These are phyloP conservation scores for Globisporangium radiosum DNA, from an alignment of 352 stramenopile species.

Conservation along the genomic window DNA sequence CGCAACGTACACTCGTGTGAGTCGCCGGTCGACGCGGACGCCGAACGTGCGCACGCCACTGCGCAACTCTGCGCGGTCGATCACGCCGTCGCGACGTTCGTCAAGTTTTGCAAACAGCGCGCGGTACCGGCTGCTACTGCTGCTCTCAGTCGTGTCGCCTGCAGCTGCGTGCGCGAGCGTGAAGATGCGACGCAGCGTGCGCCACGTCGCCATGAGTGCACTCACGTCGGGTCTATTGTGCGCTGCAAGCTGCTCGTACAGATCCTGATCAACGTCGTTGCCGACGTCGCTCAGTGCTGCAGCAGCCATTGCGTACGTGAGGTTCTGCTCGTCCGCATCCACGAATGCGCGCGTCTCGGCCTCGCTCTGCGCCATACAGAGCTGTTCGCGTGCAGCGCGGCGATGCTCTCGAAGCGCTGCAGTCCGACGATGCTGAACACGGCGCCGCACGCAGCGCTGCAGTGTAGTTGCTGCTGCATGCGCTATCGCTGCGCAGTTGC, in stretches of 20 bases:
- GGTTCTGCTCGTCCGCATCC: conserved; percentile 6
- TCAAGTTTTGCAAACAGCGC: conserved; percentile 45
- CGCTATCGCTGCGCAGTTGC: background rate
- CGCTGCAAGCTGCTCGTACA: background rate
- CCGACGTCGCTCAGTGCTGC: conserved; percentile 3
- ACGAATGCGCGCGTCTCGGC: conserved; percentile 19
- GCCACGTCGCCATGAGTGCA: conserved; percentile 39
- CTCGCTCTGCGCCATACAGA: conserved; percentile 32
- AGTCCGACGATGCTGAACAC: conserved; percentile 7
- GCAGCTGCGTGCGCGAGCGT: conserved; percentile 17
- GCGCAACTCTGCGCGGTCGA: conserved; percentile 64
- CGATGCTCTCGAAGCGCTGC: background rate
- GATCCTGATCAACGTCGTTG: conserved; percentile 5
- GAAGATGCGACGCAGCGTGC: conserved; percentile 44
- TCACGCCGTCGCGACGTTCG: conserved; percentile 32
- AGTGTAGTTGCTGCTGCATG: conserved; percentile 18
- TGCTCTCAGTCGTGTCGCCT: background rate
- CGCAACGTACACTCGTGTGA: conserved; percentile 49
- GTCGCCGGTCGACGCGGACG: conserved; percentile 46
- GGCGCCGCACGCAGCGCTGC: conserved; percentile 27
- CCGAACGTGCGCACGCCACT: conserved; percentile 38
- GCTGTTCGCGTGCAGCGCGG: conserved; percentile 15
- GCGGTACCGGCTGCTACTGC: conserved; percentile 5
- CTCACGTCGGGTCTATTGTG: conserved; percentile 27
- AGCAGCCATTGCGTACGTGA: conserved; percentile 1